Evolutionary conservation across 805 yeast genomes (phyloP).

Genomic region (Ogataea populi-albae): DNA sequence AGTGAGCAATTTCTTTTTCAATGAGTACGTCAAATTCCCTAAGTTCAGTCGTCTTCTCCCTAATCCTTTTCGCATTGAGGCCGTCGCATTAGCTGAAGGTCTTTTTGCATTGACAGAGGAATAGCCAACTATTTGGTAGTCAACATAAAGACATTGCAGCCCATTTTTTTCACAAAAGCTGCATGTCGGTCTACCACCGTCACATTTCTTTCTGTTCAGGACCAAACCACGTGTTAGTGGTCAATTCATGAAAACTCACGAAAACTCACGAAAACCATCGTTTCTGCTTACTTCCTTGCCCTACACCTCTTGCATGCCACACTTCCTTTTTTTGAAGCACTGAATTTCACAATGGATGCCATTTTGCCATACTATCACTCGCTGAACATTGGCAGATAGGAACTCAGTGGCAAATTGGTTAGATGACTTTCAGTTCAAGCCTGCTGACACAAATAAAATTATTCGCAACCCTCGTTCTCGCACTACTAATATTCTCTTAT

Average conservation of each 20-base stretch:
- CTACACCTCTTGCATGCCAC: conserved; percentile 4
- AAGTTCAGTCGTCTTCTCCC: conserved; percentile 1
- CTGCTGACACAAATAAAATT: too few species aligned
- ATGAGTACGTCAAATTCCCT: background rate
- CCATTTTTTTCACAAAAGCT: conserved; percentile 5
- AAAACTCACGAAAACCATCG: background rate
- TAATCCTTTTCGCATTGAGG: background rate
- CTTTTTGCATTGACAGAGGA: background rate
- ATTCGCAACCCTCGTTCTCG: too few species aligned
- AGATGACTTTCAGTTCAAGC: too few species aligned
- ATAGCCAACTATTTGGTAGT: background rate
- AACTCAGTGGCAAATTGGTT: too few species aligned
- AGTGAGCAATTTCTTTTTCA: background rate
- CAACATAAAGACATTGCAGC: background rate
- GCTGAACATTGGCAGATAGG: too few species aligned
- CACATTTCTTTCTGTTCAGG: conserved; percentile 7
- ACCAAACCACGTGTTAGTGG: background rate
- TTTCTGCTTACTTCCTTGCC: conserved; percentile 5
- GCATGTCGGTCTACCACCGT: conserved; percentile 5
- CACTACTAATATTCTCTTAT: too few species aligned
- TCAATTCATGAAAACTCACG: too few species aligned
- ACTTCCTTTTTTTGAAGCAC: background rate
- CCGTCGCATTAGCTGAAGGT: background rate
- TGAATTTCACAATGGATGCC: conserved; percentile 5
- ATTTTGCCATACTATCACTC: too few species aligned